Evolutionary conservation across 2,329 filamentous ascomycete genomes (phyloP), one percentile per base, ranked within the genome.

Genomic region (Alternaria triticina): DNA sequence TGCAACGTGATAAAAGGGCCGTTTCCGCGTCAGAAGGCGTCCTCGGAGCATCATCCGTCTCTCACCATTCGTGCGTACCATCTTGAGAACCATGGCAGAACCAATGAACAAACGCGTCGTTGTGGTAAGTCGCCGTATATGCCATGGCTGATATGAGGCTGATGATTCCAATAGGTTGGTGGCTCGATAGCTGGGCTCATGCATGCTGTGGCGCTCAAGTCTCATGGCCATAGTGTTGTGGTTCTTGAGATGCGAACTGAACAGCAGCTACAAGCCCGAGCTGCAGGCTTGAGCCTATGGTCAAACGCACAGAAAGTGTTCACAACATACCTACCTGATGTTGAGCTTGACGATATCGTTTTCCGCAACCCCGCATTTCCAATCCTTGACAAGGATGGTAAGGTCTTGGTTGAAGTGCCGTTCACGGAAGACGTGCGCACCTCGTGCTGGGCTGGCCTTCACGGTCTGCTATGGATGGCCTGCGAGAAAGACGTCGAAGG

Each of bases 171-270:
- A 23, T 12, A 63, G 61, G 47, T 72, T 28, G 71, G 71, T 20
- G 65, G 67, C 45, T 72, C 70, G 1, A 64, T 71, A 20, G 62
- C 68, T 11, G 70, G 71, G 15, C 62, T 73, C 8, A 67, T 73
- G 63, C 67, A 71, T 43, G 70, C 70, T 12, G 45, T 72, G 7
- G 67, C 62, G 3, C 59, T 73, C 3, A 70, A 68, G 36, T 64
- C 59, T 7, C 67, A 68, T 15, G 70, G 68, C 12, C 62, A 62
- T 20, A 57, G 56, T 3, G 64, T 72, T 17, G 50, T 55, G 15
- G 47, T 73, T 17, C 47, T 72, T 6, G 70, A 73, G 28, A 46
- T 58, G 17, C 64, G 67, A 2, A 30, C 64, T 4, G 44, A 62
- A 23, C 10, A 59, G 11, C 55, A 65, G 6, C 44, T 72, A 17